phyloP scores from a whole-genome alignment of 768 basidiomycete genomes.

The Ephemerocybe angulata region DNA sequence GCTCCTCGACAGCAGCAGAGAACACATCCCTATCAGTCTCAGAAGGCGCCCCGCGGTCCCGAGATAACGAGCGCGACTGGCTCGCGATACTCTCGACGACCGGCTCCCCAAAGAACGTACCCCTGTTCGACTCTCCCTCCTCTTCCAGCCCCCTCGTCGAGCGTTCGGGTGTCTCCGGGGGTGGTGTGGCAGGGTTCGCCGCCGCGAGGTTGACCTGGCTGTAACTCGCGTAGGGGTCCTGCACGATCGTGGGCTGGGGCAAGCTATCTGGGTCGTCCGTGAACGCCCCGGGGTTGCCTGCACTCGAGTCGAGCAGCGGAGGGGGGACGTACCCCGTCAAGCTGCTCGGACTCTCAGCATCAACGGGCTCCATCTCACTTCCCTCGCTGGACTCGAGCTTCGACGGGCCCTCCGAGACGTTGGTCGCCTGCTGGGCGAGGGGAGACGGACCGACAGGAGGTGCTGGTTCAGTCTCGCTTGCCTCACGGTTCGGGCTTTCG shows the following conservation, averaged over 20 bases:
- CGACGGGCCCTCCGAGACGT: background rate
- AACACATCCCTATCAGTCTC: too few relatives aligned
- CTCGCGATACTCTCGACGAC: background rate
- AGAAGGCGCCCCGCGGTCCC: too few relatives aligned
- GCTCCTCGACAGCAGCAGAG: conserved; percentile 17
- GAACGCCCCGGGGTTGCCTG: conserved; percentile 46
- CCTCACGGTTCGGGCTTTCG: background rate
- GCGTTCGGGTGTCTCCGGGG: too few relatives aligned
- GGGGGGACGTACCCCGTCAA: conserved; percentile 35
- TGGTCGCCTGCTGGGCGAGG: background rate
- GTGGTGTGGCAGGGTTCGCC: too few relatives aligned
- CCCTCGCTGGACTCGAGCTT: background rate
- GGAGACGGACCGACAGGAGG: background rate
- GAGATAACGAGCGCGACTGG: conserved; percentile 1
- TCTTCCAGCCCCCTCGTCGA: background rate
- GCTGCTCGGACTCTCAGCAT: conserved; percentile 18
- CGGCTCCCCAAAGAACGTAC: background rate
- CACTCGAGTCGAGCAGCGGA: conserved; percentile 36
- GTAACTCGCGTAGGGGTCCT: conserved; percentile 24
- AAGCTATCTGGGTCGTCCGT: conserved; percentile 50
- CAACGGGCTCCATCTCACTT: background rate
- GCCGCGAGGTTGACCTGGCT: background rate
- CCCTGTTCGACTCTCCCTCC: background rate
- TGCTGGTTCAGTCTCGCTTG: background rate
- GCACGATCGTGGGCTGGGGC: conserved; percentile 26